These are phyloP conservation scores for Sugiyamaella xylanicola DNA, from an alignment of 1,139 yeast genomes.

Conservation along the genomic window DNA sequence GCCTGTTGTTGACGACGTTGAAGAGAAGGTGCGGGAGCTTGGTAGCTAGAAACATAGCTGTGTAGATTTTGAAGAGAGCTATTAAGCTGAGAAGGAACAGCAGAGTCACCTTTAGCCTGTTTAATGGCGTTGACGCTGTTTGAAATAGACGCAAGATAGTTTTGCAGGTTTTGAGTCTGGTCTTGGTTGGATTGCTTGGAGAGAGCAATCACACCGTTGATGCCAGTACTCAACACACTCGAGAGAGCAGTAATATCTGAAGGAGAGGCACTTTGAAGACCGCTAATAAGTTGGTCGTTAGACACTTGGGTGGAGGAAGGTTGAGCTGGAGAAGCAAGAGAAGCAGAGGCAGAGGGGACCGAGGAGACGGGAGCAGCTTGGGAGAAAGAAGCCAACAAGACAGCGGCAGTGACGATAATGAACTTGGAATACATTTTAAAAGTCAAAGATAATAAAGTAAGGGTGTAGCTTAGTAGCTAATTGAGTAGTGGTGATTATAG, in stretches of 20 bases:
- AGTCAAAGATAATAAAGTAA: too few species aligned
- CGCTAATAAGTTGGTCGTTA: not conserved
- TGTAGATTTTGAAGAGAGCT: not conserved
- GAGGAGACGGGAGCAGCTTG: not conserved
- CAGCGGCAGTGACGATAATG: not conserved
- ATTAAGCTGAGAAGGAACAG: not conserved
- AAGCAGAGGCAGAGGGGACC: too few species aligned
- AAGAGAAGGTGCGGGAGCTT: not conserved
- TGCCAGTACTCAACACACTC: not conserved
- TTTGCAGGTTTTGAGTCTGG: not conserved
- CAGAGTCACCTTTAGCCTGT: not conserved
- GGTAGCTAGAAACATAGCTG: not conserved
- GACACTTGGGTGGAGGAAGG: not conserved
- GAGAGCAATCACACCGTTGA: not conserved
- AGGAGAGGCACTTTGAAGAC: not conserved
- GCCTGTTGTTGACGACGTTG: not conserved
- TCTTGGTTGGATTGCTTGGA: slow-evolving; percentile 2
- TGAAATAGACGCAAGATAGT: not conserved
- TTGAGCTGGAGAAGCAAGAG: not conserved
- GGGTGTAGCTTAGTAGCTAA: too few species aligned
- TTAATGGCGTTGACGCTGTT: not conserved
- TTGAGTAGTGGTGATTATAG: too few species aligned
- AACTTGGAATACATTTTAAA: not conserved
- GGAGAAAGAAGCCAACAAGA: not conserved
- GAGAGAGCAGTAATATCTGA: not conserved